A percentile compares a stretch with the other conserved stretches of the same genome.
phyloP scores from a whole-genome alignment of 768 basidiomycete species.

The Chlorophyllum brunneum region DNA sequence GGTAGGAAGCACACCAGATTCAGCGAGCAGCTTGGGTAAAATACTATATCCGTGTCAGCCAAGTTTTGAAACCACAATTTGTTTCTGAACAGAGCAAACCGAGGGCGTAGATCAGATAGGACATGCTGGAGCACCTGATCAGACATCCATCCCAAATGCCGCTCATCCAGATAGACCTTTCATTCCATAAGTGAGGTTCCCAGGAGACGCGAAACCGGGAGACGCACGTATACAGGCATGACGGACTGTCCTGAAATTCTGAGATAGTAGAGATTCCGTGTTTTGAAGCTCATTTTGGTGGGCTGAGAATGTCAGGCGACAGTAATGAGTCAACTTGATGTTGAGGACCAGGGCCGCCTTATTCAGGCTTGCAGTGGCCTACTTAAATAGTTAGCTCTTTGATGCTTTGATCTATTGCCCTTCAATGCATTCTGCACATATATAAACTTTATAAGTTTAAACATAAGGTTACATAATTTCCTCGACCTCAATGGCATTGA shows the following conservation, averaged over 20 bases:
- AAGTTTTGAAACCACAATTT: not conserved
- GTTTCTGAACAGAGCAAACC: constrained; percentile 33
- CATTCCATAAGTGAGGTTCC: constrained; percentile 11
- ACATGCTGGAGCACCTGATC: constrained; percentile 78
- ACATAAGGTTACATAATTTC: not conserved
- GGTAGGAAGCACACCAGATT: constrained; percentile 43
- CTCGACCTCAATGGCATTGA: not conserved
- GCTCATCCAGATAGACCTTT: constrained; percentile 83
- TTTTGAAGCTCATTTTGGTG: constrained; percentile 58
- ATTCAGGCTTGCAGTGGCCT: no score
- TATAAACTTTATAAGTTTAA: no score
- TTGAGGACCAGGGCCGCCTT: no score
- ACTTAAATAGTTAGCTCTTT: no score
- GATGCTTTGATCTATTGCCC: no score
- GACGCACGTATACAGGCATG: constrained; percentile 72
- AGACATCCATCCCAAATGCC: constrained; percentile 89
- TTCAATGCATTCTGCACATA: no score
- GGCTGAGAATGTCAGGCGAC: not conserved
- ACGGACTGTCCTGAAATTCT: constrained; percentile 70
- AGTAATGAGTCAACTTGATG: no score
- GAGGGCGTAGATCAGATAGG: constrained; percentile 71
- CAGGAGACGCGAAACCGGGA: not conserved
- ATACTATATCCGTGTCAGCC: constrained; percentile 39
- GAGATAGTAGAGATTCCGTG: constrained; percentile 79
- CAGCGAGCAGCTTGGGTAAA: constrained; percentile 59